A percentile compares a stretch with the other conserved stretches of the same genome.
These are phyloP conservation scores for Massariosphaeria phaeospora DNA, from an alignment of 495 filamentous ascomycete genomes.

Conservation along the genomic window DNA sequence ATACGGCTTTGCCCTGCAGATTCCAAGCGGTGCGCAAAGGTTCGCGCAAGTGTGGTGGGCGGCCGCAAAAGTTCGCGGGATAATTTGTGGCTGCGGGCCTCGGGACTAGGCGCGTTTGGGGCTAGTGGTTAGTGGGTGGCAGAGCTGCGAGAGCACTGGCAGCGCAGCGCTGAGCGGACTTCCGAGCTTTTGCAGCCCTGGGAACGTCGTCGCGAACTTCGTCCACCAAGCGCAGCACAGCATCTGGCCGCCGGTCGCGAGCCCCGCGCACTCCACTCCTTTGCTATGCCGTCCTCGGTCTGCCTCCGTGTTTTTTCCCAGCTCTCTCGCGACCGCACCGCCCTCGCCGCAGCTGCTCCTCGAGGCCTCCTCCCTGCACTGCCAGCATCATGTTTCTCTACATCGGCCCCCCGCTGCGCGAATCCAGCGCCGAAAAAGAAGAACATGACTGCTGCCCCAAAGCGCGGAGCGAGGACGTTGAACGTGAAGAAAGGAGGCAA, in stretches of 20 bases:
- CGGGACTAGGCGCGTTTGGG: no score
- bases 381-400: conserved; percentile 26
- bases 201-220: background rate
- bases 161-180: conserved; percentile 3
- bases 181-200: conserved; percentile 12
- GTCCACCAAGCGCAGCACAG: background rate
- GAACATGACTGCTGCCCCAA: conserved; percentile 20
- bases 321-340: conserved; percentile 18
- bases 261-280: conserved; percentile 38
- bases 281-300: conserved; percentile 15
- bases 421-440: conserved; percentile 42
- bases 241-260: background rate
- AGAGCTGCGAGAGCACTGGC: no score
- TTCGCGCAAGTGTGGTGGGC: no score
- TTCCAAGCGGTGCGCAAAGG: background rate
- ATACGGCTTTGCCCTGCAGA: no score
- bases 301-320: conserved; percentile 24
- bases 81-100: no score
- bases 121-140: no score
- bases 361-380: conserved; percentile 25
- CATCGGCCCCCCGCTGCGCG: conserved; percentile 37
- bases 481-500: conserved; percentile 35
- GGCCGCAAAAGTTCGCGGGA: no score
- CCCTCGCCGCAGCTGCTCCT: conserved; percentile 19
- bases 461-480: conserved; percentile 38